These are phyloP conservation scores for Thelonectria rubi DNA, from an alignment of 2,329 filamentous ascomycete genomes.

Conservation along the genomic window DNA sequence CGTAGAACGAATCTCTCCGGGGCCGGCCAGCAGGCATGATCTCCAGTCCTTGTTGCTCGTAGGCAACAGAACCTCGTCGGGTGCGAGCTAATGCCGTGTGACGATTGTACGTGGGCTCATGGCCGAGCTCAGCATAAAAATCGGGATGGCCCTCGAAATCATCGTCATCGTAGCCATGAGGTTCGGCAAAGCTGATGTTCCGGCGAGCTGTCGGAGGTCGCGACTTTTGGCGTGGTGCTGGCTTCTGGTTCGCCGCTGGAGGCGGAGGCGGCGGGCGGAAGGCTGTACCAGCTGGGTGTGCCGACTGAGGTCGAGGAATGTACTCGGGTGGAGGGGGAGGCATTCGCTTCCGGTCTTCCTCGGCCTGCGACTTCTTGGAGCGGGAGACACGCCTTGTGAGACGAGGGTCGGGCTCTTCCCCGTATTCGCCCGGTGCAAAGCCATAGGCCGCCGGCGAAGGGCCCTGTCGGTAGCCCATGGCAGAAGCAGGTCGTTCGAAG, in stretches of 20 bases:
- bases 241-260: slow-evolving; percentile 29
- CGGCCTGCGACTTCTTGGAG: slow-evolving; percentile 48
- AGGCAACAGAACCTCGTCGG: slow-evolving; percentile 48
- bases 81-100: slow-evolving; percentile 47
- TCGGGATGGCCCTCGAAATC: slow-evolving; percentile 47
- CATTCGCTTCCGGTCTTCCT: slow-evolving; percentile 59
- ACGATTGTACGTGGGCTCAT: slow-evolving; percentile 46
- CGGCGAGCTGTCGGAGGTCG: slow-evolving; percentile 44
- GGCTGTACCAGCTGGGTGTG: slow-evolving; percentile 42
- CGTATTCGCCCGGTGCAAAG: slow-evolving; percentile 53
- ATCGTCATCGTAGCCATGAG: slow-evolving; percentile 50
- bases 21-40: slow-evolving; percentile 49
- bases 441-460: slow-evolving; percentile 40
- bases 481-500: slow-evolving; percentile 51
- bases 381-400: slow-evolving; percentile 55
- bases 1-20: slow-evolving; percentile 55
- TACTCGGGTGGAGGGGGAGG: slow-evolving; percentile 60
- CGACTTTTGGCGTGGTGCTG: slow-evolving; percentile 42
- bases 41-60: slow-evolving; percentile 51
- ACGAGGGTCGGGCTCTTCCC: slow-evolving; percentile 50
- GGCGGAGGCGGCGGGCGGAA: slow-evolving; percentile 43
- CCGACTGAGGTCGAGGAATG: slow-evolving; percentile 50
- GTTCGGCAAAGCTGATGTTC: slow-evolving; percentile 47
- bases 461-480: slow-evolving; percentile 50
- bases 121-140: slow-evolving; percentile 53